Evolutionary conservation across 805 yeast species (phyloP), one percentile per base, ranked within the genome.

Genomic region (Candida palmyrensis): DNA sequence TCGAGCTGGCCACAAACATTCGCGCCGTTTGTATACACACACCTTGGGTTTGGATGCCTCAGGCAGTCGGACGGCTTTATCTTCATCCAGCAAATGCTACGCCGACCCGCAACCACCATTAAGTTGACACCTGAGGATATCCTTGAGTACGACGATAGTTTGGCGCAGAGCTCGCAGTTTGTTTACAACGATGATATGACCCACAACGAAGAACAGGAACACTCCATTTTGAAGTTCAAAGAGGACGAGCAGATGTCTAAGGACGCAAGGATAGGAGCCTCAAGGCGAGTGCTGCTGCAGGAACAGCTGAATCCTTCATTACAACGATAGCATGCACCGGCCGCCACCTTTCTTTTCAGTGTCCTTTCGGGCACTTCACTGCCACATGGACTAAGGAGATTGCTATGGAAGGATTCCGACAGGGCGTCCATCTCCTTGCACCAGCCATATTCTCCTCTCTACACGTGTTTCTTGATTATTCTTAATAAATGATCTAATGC

Each of bases 81-180:
- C 11, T 21, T 21, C 23, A 21, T 21, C 11, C n/a, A 10, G 15
- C 21, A 11, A 32, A 82, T 82, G 90, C 59, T 82, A 27, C 68
- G 89, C 57, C 66, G 88, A 52, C 81, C 77, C 12, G 82, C 89
- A 4, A 82, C 90, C 0, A 68, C 77, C 2, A 75, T 82, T 34
- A 70, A 71, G 37, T 64, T 82, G 29, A 73, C 79, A 0, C 82
- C 84, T 0, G 87, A 81, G 41, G 92, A 82, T 44, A 71, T 82
- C 13, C 51, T 60, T 39, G 72, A 65, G 32, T 71, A 66, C 39
- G 77, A 72, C 36, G 72, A 70, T 31, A 45, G 41, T 19, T 25
- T 47, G 19, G 13, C 31, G 5, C 17, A 17, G 13, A 10, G n/a
- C 12, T 12, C 34, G 5, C 28, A 24, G 16, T 15, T 18, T n/a